These are phyloP conservation scores for Kondoa malvinella DNA, from an alignment of 768 basidiomycete genomes.

Conservation along the genomic window DNA sequence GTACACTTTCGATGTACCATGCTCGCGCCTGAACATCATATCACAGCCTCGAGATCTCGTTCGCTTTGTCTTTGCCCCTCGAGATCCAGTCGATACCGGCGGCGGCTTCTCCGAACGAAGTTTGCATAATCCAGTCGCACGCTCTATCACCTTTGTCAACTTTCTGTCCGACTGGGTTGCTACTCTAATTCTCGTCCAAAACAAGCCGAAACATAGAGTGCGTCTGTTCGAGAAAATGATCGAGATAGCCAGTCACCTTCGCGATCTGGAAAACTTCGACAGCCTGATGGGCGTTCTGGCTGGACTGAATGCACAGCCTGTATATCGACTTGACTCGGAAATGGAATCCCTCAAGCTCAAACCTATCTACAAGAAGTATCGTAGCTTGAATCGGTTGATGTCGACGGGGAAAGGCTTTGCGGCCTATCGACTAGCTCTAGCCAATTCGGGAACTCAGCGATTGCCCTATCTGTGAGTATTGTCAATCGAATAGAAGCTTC, in stretches of 20 bases:
- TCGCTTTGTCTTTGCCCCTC: slow-evolving; percentile 26
- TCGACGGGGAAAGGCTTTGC: slow-evolving; percentile 65
- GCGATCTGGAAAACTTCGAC: slow-evolving; percentile 78
- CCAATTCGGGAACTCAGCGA: slow-evolving; percentile 65
- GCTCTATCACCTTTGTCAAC: slow-evolving; percentile 25
- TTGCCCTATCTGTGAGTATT: slow-evolving; percentile 49
- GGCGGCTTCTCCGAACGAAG: slow-evolving; percentile 13
- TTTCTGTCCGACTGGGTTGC: slow-evolving; percentile 38
- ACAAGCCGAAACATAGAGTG: slow-evolving; percentile 55
- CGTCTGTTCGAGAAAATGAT: slow-evolving; percentile 77
- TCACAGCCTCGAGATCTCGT: slow-evolving; percentile 26
- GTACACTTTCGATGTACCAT: not conserved
- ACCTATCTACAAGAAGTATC: slow-evolving; percentile 50
- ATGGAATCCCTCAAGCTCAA: slow-evolving; percentile 54
- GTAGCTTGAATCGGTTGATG: slow-evolving; percentile 70
- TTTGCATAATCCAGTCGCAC: slow-evolving; percentile 18
- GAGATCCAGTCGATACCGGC: slow-evolving; percentile 23
- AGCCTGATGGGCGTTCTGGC: slow-evolving; percentile 83
- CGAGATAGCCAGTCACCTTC: slow-evolving; percentile 60
- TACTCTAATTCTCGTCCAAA: slow-evolving; percentile 74
- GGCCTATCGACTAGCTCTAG: slow-evolving; percentile 75
- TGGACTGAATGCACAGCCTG: slow-evolving; percentile 69
- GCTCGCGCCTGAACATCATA: not conserved
- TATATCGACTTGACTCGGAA: slow-evolving; percentile 53
- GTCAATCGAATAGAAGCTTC: not conserved